Evolutionary conservation across 441 rosid genomes (phyloP).

Genomic region (Iberis amara): DNA sequence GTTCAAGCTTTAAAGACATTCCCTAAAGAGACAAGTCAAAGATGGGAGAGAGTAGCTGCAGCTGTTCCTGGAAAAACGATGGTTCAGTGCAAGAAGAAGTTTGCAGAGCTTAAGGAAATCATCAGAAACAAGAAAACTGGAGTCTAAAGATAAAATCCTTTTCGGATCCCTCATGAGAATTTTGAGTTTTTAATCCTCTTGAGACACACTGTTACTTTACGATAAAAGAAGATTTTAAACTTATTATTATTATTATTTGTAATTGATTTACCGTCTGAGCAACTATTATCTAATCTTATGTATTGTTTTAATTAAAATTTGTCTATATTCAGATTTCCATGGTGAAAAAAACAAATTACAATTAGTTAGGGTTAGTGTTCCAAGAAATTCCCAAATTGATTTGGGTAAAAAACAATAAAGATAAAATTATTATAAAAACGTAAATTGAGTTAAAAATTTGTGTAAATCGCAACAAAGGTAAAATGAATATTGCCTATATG

Average conservation of each 20-base stretch:
- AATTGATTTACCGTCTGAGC: constrained; percentile 24
- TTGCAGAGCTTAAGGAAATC: constrained; percentile 68
- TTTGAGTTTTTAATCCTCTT: constrained; percentile 30
- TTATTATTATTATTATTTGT: constrained; percentile 16
- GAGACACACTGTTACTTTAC: constrained; percentile 12
- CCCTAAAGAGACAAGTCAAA: constrained; percentile 82
- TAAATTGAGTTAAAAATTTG: no score
- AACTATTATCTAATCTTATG: constrained; percentile 11
- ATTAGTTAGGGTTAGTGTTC: no score
- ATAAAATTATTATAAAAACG: no score
- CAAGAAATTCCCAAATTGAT: no score
- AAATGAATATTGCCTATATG: no score
- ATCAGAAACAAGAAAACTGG: constrained; percentile 72
- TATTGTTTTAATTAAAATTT: no score
- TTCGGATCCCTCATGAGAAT: constrained; percentile 26
- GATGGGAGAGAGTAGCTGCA: constrained; percentile 96
- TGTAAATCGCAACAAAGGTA: no score
- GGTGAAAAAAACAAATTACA: no score
- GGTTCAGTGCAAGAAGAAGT: constrained; percentile 91
- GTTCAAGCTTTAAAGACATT: constrained; percentile 94
- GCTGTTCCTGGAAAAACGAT: constrained; percentile 94
- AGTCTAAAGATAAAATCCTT: constrained; percentile 23
- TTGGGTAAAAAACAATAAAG: no score
- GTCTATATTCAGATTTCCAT: no score
- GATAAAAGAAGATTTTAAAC: constrained; percentile 13